Conservation (phyloP, 75 land plant genomes). For the Pseudotsuga menziesii region DNA sequence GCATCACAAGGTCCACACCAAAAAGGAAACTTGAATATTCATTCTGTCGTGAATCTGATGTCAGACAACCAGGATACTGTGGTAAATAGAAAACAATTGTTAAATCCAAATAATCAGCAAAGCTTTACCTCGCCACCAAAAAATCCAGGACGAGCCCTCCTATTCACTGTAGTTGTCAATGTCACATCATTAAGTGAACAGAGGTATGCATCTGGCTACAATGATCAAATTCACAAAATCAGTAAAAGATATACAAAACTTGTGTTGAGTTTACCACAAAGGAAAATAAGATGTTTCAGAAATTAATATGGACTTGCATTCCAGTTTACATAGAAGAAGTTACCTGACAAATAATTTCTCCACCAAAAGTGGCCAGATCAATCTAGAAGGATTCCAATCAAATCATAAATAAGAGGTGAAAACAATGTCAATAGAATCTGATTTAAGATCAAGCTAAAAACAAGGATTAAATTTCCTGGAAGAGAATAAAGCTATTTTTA, state of each 20-base stretch:
- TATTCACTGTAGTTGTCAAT: slow-evolving; percentile 47
- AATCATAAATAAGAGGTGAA: neutral
- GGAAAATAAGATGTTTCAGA: neutral
- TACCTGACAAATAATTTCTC: slow-evolving; percentile 90
- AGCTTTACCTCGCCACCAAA: slow-evolving; percentile 58
- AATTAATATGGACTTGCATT: neutral
- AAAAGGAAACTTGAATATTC: neutral
- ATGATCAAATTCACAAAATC: slow-evolving; percentile 8
- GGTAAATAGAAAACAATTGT: neutral
- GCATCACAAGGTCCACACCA: neutral
- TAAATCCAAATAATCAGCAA: neutral
- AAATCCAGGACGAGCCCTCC: slow-evolving; percentile 41
- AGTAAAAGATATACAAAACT: neutral
- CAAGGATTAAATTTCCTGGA: neutral
- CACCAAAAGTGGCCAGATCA: slow-evolving; percentile 81
- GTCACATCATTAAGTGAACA: slow-evolving; percentile 87
- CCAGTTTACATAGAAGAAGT: neutral
- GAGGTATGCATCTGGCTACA: slow-evolving; percentile 88
- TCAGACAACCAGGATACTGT: neutral
- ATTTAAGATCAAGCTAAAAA: neutral
- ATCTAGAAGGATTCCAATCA: slow-evolving; percentile 36
- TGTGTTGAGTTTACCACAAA: neutral
- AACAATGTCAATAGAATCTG: neutral
- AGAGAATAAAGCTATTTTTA: neutral
- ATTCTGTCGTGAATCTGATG: neutral